A percentile compares a stretch with the other conserved stretches of the same genome.
Evolutionary conservation across 495 filamentous ascomycete species (phyloP).

Genomic region (Hamigera avellanea): DNA sequence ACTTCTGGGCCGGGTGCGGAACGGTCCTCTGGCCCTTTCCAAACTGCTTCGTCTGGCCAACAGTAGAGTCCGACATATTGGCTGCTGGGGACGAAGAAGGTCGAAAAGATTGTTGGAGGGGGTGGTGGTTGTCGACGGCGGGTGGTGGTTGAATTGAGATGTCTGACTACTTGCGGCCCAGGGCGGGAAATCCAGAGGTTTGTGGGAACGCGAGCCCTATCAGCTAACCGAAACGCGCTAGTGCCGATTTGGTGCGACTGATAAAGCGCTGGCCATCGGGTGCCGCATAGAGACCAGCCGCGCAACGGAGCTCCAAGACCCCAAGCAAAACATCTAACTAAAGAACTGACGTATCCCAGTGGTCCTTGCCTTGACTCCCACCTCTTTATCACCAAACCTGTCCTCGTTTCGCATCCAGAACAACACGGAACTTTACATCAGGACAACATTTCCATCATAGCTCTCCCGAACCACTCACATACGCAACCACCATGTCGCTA

Average conservation of each 20-base stretch:
- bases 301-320: constrained; percentile 17
- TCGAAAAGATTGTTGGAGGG: constrained; percentile 22
- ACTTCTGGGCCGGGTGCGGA: constrained; percentile 75
- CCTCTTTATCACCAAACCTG: constrained; percentile 6
- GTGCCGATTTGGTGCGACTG: constrained; percentile 14
- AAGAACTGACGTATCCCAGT: constrained; percentile 29
- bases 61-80: constrained; percentile 53
- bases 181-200: constrained; percentile 23
- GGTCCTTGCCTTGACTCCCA: neutral
- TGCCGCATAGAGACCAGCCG: constrained; percentile 5
- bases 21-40: constrained; percentile 91
- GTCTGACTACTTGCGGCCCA: constrained; percentile 19
- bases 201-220: constrained; percentile 26
- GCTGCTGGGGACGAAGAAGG: constrained; percentile 34
- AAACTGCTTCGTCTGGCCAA: constrained; percentile 80
- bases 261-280: constrained; percentile 7
- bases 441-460: neutral
- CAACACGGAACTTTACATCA: neutral
- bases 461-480: neutral
- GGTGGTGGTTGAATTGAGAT: constrained; percentile 35
- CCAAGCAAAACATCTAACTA: constrained; percentile 11
- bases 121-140: constrained; percentile 33
- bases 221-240: constrained; percentile 26
- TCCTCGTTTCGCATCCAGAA: constrained; percentile 2
- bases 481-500: constrained; percentile 52